Conservation (phyloP, 2,329 filamentous ascomycete genomes). For the Cytospora mali region DNA sequence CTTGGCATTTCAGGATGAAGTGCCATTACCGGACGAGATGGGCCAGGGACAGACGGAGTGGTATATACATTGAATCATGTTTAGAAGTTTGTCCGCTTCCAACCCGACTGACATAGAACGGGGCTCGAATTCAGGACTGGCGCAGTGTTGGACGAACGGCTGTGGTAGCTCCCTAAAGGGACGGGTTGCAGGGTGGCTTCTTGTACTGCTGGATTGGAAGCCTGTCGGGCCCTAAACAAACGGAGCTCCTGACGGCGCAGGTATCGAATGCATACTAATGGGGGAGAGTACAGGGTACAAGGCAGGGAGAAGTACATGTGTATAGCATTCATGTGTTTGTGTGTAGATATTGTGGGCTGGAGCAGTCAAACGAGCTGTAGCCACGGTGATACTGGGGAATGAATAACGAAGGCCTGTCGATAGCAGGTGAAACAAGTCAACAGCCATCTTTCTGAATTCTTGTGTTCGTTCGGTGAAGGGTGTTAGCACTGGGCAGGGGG, state of each 20-base stretch:
- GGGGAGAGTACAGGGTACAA: slow-evolving; percentile 1
- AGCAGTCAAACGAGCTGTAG: background rate
- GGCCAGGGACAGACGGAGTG: slow-evolving; percentile 16
- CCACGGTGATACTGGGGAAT: background rate
- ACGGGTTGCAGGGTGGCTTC: slow-evolving; percentile 1
- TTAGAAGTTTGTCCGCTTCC: slow-evolving; percentile 6
- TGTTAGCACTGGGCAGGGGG: background rate
- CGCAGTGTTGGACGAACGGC: slow-evolving; percentile 1
- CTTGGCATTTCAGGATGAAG: slow-evolving; percentile 7
- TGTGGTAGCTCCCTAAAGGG: background rate
- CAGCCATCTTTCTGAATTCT: background rate
- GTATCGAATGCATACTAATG: slow-evolving; percentile 11
- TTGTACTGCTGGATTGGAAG: slow-evolving; percentile 12
- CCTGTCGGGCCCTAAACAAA: background rate
- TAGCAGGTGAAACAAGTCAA: background rate
- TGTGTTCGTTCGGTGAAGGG: background rate
- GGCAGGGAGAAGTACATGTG: background rate
- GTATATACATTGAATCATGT: slow-evolving; percentile 18
- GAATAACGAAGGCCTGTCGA: background rate
- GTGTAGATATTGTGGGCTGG: slow-evolving; percentile 7
- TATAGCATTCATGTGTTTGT: slow-evolving; percentile 1
- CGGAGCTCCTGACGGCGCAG: background rate
- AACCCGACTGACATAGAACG: slow-evolving; percentile 20
- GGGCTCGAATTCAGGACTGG: slow-evolving; percentile 5
- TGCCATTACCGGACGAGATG: slow-evolving; percentile 20